These are phyloP conservation scores for Clonostachys byssicola DNA, from an alignment of 2,329 filamentous ascomycete species.

Conservation along the genomic window DNA sequence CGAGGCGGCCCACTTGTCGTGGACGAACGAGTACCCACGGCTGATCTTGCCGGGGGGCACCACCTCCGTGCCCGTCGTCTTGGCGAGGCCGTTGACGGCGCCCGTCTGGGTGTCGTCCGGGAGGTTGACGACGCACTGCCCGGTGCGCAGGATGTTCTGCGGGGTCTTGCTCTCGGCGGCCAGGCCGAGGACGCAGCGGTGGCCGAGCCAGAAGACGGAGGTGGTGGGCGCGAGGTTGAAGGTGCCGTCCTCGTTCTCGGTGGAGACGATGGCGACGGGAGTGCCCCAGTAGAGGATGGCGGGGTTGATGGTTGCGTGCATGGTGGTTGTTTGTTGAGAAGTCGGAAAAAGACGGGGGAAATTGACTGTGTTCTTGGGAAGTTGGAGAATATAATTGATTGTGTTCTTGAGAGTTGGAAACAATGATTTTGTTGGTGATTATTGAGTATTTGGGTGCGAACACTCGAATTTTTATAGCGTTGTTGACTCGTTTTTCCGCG, in stretches of 20 bases:
- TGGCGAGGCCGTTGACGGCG: slow-evolving; percentile 29
- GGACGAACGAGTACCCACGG: slow-evolving; percentile 25
- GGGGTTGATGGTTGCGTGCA: slow-evolving; percentile 7
- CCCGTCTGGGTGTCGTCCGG: slow-evolving; percentile 23
- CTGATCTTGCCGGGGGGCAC: slow-evolving; percentile 10
- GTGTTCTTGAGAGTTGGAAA: too few relatives aligned
- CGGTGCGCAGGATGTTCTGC: slow-evolving; percentile 30
- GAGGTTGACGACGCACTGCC: slow-evolving; percentile 36
- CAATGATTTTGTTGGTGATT: too few relatives aligned
- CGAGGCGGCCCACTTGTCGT: slow-evolving; percentile 29
- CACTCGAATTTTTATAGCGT: too few relatives aligned
- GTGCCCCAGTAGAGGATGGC: slow-evolving; percentile 36
- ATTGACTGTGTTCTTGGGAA: too few relatives aligned
- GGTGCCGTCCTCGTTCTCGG: slow-evolving; percentile 31
- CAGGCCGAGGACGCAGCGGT: slow-evolving; percentile 35
- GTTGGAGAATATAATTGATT: too few relatives aligned
- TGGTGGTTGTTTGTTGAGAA: too few relatives aligned
- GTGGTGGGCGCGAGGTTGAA: slow-evolving; percentile 36
- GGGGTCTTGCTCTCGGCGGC: slow-evolving; percentile 26
- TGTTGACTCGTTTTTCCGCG: too few relatives aligned
- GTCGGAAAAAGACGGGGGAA: too few relatives aligned
- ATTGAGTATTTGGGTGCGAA: too few relatives aligned
- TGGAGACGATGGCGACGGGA: slow-evolving; percentile 30
- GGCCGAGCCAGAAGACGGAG: slow-evolving; percentile 36
- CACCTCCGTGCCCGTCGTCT: slow-evolving; percentile 22